Percentiles rank a stretch among this genome's conserved stretches.
These are phyloP conservation scores for Oxytropis ochrocephala DNA, from an alignment of 306 rosid species.

Conservation along the genomic window DNA sequence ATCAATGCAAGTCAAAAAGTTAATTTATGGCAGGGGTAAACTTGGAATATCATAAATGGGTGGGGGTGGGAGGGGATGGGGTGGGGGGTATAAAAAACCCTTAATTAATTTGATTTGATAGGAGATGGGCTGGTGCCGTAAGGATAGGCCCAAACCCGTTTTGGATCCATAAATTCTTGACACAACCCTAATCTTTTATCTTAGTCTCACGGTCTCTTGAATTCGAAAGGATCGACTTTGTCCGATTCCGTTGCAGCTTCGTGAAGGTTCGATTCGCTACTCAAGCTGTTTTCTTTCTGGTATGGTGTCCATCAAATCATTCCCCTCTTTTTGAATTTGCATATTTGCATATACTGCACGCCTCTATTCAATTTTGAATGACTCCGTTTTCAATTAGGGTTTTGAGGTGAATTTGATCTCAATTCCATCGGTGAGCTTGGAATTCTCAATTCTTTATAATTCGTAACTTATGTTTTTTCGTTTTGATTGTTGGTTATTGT, in stretches of 20 bases:
- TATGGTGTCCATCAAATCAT: slow-evolving; percentile 5
- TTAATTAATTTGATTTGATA: too few relatives aligned
- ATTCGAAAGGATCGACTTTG: background rate
- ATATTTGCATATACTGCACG: background rate
- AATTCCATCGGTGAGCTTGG: slow-evolving; percentile 1
- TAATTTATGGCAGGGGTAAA: too few relatives aligned
- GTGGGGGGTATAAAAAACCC: too few relatives aligned
- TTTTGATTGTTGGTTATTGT: background rate
- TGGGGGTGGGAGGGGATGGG: too few relatives aligned
- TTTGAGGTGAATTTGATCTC: slow-evolving; percentile 13
- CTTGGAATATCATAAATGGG: too few relatives aligned
- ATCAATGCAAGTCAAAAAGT: too few relatives aligned
- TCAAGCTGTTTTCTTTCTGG: slow-evolving; percentile 20
- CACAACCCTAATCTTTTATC: slow-evolving; percentile 20
- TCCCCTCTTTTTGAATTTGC: background rate
- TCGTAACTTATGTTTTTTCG: background rate
- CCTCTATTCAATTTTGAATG: background rate
- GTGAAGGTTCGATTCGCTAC: slow-evolving; percentile 7
- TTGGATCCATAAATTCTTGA: slow-evolving; percentile 2
- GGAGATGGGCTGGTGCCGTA: background rate
- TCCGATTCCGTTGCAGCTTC: slow-evolving; percentile 4
- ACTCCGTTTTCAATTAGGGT: slow-evolving; percentile 12
- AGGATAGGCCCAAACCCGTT: slow-evolving; percentile 17
- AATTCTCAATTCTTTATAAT: background rate
- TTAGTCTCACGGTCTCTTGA: background rate